Evolutionary conservation across 2,329 filamentous ascomycete genomes (phyloP).

Genomic region (Tympanopsis confertula): DNA sequence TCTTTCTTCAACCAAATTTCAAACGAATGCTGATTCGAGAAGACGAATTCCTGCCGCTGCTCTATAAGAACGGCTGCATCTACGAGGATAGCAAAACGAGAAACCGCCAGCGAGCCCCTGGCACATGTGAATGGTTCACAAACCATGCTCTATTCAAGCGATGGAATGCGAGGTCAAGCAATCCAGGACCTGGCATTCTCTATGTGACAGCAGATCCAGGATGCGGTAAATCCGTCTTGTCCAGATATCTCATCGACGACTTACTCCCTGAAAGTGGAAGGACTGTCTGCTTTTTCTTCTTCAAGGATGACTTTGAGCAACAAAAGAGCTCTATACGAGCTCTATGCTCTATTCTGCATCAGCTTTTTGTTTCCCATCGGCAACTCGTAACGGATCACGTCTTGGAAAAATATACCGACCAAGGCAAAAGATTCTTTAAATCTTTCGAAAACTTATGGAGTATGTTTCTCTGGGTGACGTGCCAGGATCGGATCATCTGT

Average conservation of each 20-base stretch:
- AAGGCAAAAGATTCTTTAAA: not conserved
- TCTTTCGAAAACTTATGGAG: not conserved
- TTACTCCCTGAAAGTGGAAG: not conserved
- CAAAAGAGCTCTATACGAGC: not conserved
- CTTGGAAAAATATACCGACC: not conserved
- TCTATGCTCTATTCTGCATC: not conserved
- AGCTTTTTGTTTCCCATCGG: too few relatives aligned
- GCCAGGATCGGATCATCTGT: not conserved
- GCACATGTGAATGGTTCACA: constrained; percentile 11
- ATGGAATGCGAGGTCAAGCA: constrained; percentile 6
- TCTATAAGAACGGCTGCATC: too few relatives aligned
- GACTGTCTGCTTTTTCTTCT: not conserved
- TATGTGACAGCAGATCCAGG: not conserved
- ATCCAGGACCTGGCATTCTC: too few relatives aligned
- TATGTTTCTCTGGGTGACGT: not conserved
- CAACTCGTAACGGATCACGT: too few relatives aligned
- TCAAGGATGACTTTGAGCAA: not conserved
- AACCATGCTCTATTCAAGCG: constrained; percentile 5
- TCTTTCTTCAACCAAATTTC: too few relatives aligned
- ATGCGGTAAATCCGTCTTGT: not conserved
- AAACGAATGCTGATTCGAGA: too few relatives aligned
- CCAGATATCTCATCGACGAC: not conserved
- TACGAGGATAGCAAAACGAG: constrained; percentile 9
- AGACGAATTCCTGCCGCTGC: too few relatives aligned
- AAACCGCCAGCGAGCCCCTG: constrained; percentile 4